Evolutionary conservation across 1,139 yeast genomes (phyloP), one percentile per base, ranked within the genome.

Genomic region (Arxiozyma heterogenica): DNA sequence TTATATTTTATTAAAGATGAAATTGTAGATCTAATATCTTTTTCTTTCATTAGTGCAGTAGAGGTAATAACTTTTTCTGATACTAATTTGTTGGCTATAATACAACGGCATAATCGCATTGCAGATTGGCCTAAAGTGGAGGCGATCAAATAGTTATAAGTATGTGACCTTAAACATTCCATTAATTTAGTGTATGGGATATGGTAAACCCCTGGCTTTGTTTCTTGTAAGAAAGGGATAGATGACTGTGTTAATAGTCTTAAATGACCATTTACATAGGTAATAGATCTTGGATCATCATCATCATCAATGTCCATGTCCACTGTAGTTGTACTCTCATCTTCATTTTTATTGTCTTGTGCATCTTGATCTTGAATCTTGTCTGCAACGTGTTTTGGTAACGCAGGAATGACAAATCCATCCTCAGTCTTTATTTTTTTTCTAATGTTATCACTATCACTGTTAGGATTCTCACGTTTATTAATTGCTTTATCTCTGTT

Each of bases 51-150:
- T 53, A 93, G 71, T 1, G 93, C 94, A 20, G 81, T 72, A 51
- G 86, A 83, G 45, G 91, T 80, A 54, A 91, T 78, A n/a, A 84
- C 76, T 64, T 90, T 89, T 66, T 93, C 98, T 58, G 94, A 95
- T 3, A 85, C 86, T 55, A 89, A 75, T 60, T 83, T 82, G 62
- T 82, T 77, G 7, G 79, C 78, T 58, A 84, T 77, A 48, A 88
- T 76, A 60, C 93, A 83, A 59, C 91, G 77, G 57, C 88, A 73
- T 9, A 88, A 74, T 53, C 94, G 76, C 56, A 78, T 70, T 0
- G 90, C 82, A 22, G 82, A 76, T 15, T 75, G 71, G 2, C 86
- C 86, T 53, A 82, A 66, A 0, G 86, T 79, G 5, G 81, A 71
- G 47, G 81, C 77, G 49, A 87, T 73, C 38, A 86, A 68, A 30